Evolutionary conservation across 2,329 filamentous ascomycete genomes (phyloP).

Genomic region (Diplocarpon rosae): DNA sequence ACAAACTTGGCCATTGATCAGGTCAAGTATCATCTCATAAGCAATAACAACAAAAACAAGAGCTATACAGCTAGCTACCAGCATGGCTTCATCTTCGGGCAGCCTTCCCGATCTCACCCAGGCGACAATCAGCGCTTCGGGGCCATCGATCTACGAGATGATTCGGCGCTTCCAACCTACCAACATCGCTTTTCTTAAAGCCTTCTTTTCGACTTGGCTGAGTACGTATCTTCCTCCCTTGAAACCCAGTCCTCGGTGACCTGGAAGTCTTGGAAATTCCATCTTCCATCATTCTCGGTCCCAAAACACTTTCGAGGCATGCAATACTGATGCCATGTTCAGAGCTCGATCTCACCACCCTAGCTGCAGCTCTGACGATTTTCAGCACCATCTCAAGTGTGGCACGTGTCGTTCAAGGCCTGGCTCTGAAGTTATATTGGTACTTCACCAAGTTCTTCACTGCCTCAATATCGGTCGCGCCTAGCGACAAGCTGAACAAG

Average conservation of each 20-base stretch:
- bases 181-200: slow-evolving; percentile 21
- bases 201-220: slow-evolving; percentile 32
- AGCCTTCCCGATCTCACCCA: not conserved
- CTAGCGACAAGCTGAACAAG: slow-evolving; percentile 34
- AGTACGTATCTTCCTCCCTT: slow-evolving; percentile 3
- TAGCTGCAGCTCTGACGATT: slow-evolving; percentile 36
- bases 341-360: slow-evolving; percentile 34
- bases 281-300: too few species aligned
- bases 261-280: too few species aligned
- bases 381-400: slow-evolving; percentile 32
- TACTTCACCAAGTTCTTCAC: slow-evolving; percentile 35
- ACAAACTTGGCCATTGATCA: not conserved
- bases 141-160: not conserved
- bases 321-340: too few species aligned
- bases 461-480: slow-evolving; percentile 34
- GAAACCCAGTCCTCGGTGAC: too few species aligned
- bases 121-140: not conserved
- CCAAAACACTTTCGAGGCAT: too few species aligned
- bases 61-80: not conserved
- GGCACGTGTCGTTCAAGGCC: slow-evolving; percentile 29
- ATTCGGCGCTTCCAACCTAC: not conserved
- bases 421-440: slow-evolving; percentile 31
- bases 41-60: not conserved
- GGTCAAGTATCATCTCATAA: not conserved
- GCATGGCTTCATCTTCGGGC: not conserved